Base-by-base conservation (phyloP, 495 filamentous ascomycete species). In the Aspergillus taichungensis region DNA sequence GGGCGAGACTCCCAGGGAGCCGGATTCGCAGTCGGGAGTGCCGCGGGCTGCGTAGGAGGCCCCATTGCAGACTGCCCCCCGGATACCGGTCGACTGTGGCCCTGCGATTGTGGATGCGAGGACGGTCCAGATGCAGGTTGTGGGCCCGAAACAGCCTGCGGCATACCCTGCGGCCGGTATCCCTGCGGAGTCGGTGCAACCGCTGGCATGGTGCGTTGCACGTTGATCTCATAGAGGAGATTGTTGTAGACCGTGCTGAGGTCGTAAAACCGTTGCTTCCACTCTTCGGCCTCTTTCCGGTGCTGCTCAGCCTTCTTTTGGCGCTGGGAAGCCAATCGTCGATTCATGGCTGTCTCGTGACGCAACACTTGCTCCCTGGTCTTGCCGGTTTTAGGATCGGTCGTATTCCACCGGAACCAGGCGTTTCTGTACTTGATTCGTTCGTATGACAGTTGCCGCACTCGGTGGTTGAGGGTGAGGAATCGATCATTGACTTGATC, bases 141-240 rank as follows among this genome's bases (percentile, higher is more conserved):
- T 13, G 32, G 43, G 27, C 8, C 34, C 11, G 51, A 46, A 3
- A 32, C 41, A 35, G 31, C 38, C 8, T 30, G 42, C 13, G 39
- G 36, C 8, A 32, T 29, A 13, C 46, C 46, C 27, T 40, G 57
- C 28, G 54, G 57, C 27, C 44, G 50, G 48, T 57, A 56, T 30
- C 49, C 52, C 13, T 32, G 29, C 12, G 53, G 57, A 12, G 48
- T 30, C 28, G 47, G 45, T 8, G 45, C 34, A 29, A 57, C 40
- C 4, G 32, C 13, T 7, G 54, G 48, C 28, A 51, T 30, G 31
- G 45, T 51, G 12, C 47, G 50, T 34, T 56, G 46, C 3, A 53
- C 45, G 9, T 46, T 33, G 29, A 59, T 49, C 36, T 62, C 51
- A 32, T 55, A 55, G 13, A 59, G 43, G 7, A 62, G 59, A 36